phyloP scores from a whole-genome alignment of 2,329 filamentous ascomycete genomes.

The Botrytis fragariae region DNA sequence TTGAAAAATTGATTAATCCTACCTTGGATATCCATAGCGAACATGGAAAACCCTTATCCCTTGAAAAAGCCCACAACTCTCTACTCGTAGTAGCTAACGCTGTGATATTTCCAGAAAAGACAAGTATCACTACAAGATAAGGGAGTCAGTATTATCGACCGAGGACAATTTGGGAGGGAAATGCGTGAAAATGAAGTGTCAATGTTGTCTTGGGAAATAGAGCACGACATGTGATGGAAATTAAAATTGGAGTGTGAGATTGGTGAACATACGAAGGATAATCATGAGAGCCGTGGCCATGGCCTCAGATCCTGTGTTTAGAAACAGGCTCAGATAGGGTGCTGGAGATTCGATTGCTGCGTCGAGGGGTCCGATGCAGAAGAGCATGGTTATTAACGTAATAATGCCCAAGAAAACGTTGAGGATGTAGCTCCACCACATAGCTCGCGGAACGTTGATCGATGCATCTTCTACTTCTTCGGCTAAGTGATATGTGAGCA shows the following conservation, averaged over 20 bases:
- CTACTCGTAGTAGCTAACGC: conserved; percentile 40
- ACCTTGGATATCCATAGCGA: conserved; percentile 43
- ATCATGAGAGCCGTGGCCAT: conserved; percentile 48
- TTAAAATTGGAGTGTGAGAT: neutral
- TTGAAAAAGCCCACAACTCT: conserved; percentile 45
- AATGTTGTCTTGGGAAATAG: neutral
- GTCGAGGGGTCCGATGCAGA: conserved; percentile 38
- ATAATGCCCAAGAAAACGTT: conserved; percentile 48
- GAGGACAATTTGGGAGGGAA: neutral
- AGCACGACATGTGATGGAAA: neutral
- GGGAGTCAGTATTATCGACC: neutral
- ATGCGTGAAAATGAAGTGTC: neutral
- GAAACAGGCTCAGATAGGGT: conserved; percentile 40
- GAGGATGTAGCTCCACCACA: conserved; percentile 47
- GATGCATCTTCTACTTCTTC: conserved; percentile 51
- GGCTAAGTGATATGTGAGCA: conserved; percentile 26
- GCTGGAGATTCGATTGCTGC: conserved; percentile 47
- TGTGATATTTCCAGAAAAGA: conserved; percentile 42
- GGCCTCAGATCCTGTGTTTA: conserved; percentile 44
- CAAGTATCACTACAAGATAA: conserved; percentile 34
- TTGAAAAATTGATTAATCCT: neutral
- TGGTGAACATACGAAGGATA: conserved; percentile 38
- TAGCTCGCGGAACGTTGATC: conserved; percentile 47
- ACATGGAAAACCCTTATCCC: conserved; percentile 28
- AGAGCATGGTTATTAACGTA: conserved; percentile 39